Base-by-base conservation (phyloP, 176 grass and related monocot species). In the Zizania latifolia region DNA sequence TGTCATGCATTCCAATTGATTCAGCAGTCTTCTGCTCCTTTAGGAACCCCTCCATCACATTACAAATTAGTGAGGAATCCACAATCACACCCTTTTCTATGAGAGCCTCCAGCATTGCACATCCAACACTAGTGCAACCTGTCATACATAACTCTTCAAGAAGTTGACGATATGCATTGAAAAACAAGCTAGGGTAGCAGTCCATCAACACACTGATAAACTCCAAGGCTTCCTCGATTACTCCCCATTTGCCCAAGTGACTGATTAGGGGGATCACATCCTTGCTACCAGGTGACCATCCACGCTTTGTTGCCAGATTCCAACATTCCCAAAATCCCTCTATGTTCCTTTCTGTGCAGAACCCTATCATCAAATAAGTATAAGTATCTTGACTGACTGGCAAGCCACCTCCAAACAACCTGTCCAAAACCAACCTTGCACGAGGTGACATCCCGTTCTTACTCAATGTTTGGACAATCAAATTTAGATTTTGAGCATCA, bases 31-130 rank as follows among this genome's bases (percentile, higher is more conserved):
- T 89, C 53, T 78, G 75, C 57, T 98, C 94, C 74, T 90, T 94
- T 82, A 94, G 70, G 61, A 98, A 98, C 46, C 94, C 94, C 35
- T 89, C 76, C 70, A 89, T 65, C 64, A 98, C 64, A 90, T 74
- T 81, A 71, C 83, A 36, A 58, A 89, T 58, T 51, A 78, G 33
- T 30, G 84, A 83, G 33, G 3, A 39, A 79, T 85, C 72, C 75
- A 89, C 75, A 64, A 30, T 30, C 65, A 90, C 50, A 86, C 54
- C 77, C 62, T 81, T 87, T 78, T 92, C 84, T 81, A 84, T 79
- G 64, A 91, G 78, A 32, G 72, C 82, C 82, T 94, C 91, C 58
- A 98, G 46, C 73, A 94, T 86, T 57, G 84, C 84, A 89, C 89
- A 94, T 86, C 84, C 94, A 86, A 98, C 70, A 71, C 41, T 84